Base-by-base conservation (phyloP, 352 stramenopile species). In the Phytophthora fragariaefolia region DNA sequence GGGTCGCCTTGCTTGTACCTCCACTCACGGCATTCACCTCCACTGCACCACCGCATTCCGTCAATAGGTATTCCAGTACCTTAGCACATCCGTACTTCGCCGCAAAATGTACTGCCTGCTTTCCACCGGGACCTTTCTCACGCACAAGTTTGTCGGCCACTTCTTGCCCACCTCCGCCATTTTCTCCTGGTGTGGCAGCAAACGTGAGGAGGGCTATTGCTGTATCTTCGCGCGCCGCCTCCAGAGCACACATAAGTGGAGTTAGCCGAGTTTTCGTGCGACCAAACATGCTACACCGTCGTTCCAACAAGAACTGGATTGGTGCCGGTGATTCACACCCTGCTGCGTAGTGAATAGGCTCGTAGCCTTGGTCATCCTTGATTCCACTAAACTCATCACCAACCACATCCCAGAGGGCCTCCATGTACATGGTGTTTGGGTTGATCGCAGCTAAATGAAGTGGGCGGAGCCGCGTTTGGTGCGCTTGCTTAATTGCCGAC, bases 391-490 rank as follows among this genome's bases (percentile, higher is more conserved):
- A 85, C 27, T 90, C 82, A 26, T 82, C 77, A 1, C 86, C 76
- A 2, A 71, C 80, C 5, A 71, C 70, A 6, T 84, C 80, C 82
- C 82, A 92, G 12, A 95, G 60, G 9, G 65, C 57, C 30, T 86
- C 69, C 9, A 95, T 63, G 48, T 91, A 88, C 59, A 80, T 87
- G 0, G 61, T 78, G 32, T 92, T 89, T 2, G 86, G 84, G 22
- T 95, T 93, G 56, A 95, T 91, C 1, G 79, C 77, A 8, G 86
- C 84, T 15, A 95, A 56, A 38, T 95, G 86, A 17, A 95, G 56
- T 13, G 86, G 86, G 0, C 82, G 82, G n/a, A 94, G 76, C 10
- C 75, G 74, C 2, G 82, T 89, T 38, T 89, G 70, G 24, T 74
- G 42, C 0, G 83, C 83, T 63, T 91, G 82, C 60, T 95, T 95